A percentile compares a stretch with the other conserved stretches of the same genome.
These are phyloP conservation scores for Penicillium sumatraense DNA, from an alignment of 2,329 filamentous ascomycete species.

Conservation along the genomic window DNA sequence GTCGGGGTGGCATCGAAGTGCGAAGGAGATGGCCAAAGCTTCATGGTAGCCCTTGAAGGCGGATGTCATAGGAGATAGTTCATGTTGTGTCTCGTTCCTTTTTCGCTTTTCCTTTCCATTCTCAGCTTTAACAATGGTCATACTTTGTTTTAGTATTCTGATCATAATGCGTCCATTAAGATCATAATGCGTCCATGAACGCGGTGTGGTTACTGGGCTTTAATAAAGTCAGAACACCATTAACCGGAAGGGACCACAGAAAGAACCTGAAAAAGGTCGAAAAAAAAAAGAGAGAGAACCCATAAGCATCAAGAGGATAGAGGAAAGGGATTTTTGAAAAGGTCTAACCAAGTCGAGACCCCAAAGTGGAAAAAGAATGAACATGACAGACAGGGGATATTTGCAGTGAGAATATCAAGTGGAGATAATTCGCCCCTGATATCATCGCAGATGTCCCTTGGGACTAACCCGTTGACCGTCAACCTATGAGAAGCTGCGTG, in stretches of 20 bases:
- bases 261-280: not conserved
- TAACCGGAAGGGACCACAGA: too few relatives aligned
- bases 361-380: not conserved
- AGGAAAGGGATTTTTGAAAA: too few relatives aligned
- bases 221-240: too few relatives aligned
- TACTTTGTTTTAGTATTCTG: not conserved
- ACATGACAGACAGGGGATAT: not conserved
- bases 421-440: conserved; percentile 4
- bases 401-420: not conserved
- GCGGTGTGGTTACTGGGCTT: not conserved
- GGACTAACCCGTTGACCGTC: not conserved
- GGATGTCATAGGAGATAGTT: not conserved
- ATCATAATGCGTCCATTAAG: not conserved
- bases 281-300: too few relatives aligned
- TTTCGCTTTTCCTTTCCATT: not conserved
- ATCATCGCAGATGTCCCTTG: not conserved
- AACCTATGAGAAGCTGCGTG: not conserved
- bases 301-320: too few relatives aligned
- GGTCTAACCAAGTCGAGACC: too few relatives aligned
- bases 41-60: not conserved
- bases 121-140: not conserved
- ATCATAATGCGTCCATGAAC: not conserved
- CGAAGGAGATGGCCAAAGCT: not conserved
- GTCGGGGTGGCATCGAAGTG: not conserved
- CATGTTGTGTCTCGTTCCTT: not conserved